phyloP scores from a whole-genome alignment of 2,329 filamentous ascomycete genomes.

The Penicillium freii region DNA sequence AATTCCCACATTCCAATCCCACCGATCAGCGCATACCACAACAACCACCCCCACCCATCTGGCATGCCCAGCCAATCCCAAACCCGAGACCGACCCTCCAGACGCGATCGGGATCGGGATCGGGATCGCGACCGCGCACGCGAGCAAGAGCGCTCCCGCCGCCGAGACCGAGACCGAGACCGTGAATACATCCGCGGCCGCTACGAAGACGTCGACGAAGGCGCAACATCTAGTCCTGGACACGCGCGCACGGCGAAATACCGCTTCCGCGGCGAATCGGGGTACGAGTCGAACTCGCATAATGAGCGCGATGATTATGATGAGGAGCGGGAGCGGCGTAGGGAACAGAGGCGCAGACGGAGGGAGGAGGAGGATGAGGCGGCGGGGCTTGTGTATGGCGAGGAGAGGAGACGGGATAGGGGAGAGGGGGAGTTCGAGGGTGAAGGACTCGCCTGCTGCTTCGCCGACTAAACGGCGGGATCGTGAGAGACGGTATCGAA shows the following conservation, averaged over 20 bases:
- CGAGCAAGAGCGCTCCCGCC: slow-evolving; percentile 14
- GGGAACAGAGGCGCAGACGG: slow-evolving; percentile 11
- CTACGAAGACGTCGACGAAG: slow-evolving; percentile 19
- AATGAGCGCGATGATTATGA: slow-evolving; percentile 24
- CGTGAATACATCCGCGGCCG: slow-evolving; percentile 22
- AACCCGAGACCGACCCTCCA: slow-evolving; percentile 33
- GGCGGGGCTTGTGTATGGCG: slow-evolving; percentile 21
- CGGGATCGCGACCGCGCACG: slow-evolving; percentile 21
- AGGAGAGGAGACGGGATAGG: slow-evolving; percentile 13
- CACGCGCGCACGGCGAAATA: slow-evolving; percentile 18
- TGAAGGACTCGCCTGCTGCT: slow-evolving; percentile 38
- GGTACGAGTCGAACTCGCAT: slow-evolving; percentile 26
- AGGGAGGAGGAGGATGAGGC: slow-evolving; percentile 19
- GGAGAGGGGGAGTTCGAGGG: slow-evolving; percentile 28
- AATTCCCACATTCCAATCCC: slow-evolving; percentile 1
- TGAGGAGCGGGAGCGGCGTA: slow-evolving; percentile 9
- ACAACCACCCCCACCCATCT: not conserved
- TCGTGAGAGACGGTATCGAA: slow-evolving; percentile 30
- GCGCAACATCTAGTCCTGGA: slow-evolving; percentile 16
- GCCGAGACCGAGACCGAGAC: slow-evolving; percentile 10
- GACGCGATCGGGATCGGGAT: slow-evolving; percentile 31
- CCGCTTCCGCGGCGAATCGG: slow-evolving; percentile 21
- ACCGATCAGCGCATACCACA: not conserved
- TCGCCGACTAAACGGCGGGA: slow-evolving; percentile 38
- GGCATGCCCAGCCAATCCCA: not conserved